Conservation (phyloP, 805 yeast species). For the Groenewaldozyma salmanticensis region DNA sequence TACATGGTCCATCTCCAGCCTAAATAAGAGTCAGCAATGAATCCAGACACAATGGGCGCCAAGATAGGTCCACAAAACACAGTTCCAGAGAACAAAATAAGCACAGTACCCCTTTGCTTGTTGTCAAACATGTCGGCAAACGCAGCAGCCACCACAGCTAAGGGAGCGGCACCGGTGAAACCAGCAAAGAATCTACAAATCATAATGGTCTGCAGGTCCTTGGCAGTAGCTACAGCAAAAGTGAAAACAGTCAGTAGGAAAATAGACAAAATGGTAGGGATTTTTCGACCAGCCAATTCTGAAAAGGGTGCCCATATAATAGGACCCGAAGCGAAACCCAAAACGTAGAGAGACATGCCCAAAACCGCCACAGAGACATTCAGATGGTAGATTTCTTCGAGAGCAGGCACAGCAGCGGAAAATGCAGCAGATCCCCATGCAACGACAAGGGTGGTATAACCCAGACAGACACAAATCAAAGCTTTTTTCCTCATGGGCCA, state of each 20-base stretch:
- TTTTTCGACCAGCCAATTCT: conserved; percentile 65
- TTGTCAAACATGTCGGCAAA: conserved; percentile 74
- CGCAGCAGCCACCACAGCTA: conserved; percentile 79
- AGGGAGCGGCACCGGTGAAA: conserved; percentile 71
- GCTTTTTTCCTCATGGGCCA: conserved; percentile 50
- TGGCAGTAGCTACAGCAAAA: conserved; percentile 69
- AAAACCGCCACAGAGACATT: conserved; percentile 62
- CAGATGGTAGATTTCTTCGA: conserved; percentile 47
- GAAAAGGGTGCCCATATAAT: conserved; percentile 82
- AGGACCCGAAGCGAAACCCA: conserved; percentile 93
- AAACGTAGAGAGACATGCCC: conserved; percentile 71
- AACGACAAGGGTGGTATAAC: conserved; percentile 41
- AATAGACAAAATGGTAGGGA: conserved; percentile 46
- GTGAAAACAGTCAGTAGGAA: conserved; percentile 50
- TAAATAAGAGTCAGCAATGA: conserved; percentile 47
- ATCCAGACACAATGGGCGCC: conserved; percentile 73
- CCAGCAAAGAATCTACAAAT: conserved; percentile 76
- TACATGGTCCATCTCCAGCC: conserved; percentile 85
- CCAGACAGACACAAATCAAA: conserved; percentile 35
- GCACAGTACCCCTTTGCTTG: conserved; percentile 61
- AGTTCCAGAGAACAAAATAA: conserved; percentile 58
- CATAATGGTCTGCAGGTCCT: conserved; percentile 67
- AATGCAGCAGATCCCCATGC: conserved; percentile 79
- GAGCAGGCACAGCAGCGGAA: conserved; percentile 45
- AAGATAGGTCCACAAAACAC: conserved; percentile 73